Base-by-base conservation (phyloP, 768 basidiomycete genomes). In the Symmetrospora coprosmae region DNA sequence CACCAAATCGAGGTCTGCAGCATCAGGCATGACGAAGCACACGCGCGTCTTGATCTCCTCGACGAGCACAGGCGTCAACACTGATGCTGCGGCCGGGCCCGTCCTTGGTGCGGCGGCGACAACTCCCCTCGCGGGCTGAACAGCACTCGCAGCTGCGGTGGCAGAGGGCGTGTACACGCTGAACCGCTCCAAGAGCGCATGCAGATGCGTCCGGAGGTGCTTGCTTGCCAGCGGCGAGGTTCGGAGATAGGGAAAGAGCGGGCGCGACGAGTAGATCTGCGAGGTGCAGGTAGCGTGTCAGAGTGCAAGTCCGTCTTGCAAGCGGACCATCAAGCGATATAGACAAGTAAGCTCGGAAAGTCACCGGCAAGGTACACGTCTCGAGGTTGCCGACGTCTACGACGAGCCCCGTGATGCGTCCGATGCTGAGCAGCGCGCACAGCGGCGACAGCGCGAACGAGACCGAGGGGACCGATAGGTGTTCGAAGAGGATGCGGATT, bases 321-420 rank as follows among this genome's bases (percentile, higher is more conserved):
- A n/a, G n/a, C n/a, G n/a, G n/a, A n/a, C n/a, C n/a, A n/a, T n/a
- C n/a, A n/a, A n/a, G n/a, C n/a, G n/a, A n/a, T n/a, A n/a, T n/a
- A n/a, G n/a, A n/a, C n/a, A n/a, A n/a, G n/a, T n/a, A n/a, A n/a
- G n/a, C n/a, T n/a, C n/a, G n/a, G n/a, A n/a, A n/a, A 56, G 13
- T 5, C 23, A 30, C 92, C 0, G 94, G 90, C 21, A 96, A 77
- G 4, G 82, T 81, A 3, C 83, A 84, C 0, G 89, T 86, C 71
- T 97, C 94, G 2, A 92, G 77, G 71, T 92, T 83, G 1, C 94
- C 94, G 65, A 83, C 84, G 69, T 99, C 94, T 2, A 97, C 74
- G 1, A 97, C 92, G 14, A 99, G 79, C 5, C 92, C 94, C 1
- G 90, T 91, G 65, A 90, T 85, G 61, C 87, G 77, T 11, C 94